Conservation (phyloP, 192 early-diverging fungal genomes). For the Thoreauomyces humboldtii region DNA sequence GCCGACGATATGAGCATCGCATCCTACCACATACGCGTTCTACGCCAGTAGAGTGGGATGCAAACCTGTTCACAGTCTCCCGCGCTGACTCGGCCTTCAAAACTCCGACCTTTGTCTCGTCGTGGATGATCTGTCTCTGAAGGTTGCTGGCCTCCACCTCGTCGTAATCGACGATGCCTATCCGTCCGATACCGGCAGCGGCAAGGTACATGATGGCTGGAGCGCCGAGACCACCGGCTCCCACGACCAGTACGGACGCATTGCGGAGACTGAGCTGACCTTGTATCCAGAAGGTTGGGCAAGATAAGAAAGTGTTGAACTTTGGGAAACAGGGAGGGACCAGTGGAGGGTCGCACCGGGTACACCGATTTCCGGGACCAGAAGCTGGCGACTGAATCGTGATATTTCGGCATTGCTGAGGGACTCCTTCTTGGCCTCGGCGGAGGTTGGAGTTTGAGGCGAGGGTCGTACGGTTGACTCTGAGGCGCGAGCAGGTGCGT, state of each 20-base stretch:
- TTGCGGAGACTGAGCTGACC: constrained; percentile 77
- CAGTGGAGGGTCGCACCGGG: constrained; percentile 51
- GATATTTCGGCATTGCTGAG: constrained; percentile 76
- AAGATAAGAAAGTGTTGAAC: too few relatives aligned
- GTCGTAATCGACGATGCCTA: constrained; percentile 95
- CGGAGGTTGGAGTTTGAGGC: too few relatives aligned
- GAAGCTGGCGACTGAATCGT: constrained; percentile 82
- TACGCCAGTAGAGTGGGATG: background rate
- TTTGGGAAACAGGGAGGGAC: too few relatives aligned
- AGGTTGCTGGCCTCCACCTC: constrained; percentile 85
- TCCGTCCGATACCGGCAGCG: constrained; percentile 75
- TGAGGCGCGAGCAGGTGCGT: too few relatives aligned
- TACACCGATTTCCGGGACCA: constrained; percentile 74
- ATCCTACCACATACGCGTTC: too few relatives aligned
- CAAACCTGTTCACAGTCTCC: constrained; percentile 50
- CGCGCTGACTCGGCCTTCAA: constrained; percentile 80
- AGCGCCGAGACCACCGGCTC: constrained; percentile 92
- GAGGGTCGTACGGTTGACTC: too few relatives aligned
- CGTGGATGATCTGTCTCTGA: constrained; percentile 93
- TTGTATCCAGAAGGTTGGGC: constrained; percentile 8
- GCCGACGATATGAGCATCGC: too few relatives aligned
- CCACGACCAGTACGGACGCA: constrained; percentile 78
- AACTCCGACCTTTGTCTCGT: constrained; percentile 61
- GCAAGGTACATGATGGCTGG: constrained; percentile 87
- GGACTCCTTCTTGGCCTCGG: too few relatives aligned